These are phyloP conservation scores for Aspergillus unguis DNA, from an alignment of 2,329 filamentous ascomycete species.

Conservation along the genomic window DNA sequence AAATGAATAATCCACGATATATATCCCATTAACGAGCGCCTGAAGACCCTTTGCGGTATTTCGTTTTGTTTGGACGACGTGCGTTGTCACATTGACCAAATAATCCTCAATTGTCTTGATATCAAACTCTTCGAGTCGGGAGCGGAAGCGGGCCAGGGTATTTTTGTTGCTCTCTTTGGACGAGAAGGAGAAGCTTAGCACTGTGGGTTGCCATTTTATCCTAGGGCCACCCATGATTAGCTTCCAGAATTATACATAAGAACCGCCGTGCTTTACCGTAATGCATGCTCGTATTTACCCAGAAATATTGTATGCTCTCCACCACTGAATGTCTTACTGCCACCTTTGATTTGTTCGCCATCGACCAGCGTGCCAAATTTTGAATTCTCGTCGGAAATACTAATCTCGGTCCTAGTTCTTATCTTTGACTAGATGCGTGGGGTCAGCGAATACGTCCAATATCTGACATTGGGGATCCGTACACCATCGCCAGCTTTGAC, in stretches of 20 bases:
- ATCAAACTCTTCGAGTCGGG: slow-evolving; percentile 75
- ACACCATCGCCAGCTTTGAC: slow-evolving; percentile 67
- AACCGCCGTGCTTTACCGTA: slow-evolving; percentile 31
- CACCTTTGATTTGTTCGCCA: slow-evolving; percentile 64
- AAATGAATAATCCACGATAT: slow-evolving; percentile 71
- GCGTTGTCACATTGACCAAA: slow-evolving; percentile 68
- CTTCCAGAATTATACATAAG: neutral
- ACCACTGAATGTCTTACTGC: slow-evolving; percentile 54
- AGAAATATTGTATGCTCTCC: slow-evolving; percentile 65
- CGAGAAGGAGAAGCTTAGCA: slow-evolving; percentile 77
- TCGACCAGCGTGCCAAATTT: slow-evolving; percentile 81
- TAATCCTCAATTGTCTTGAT: slow-evolving; percentile 80
- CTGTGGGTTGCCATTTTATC: slow-evolving; percentile 73
- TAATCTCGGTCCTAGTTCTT: slow-evolving; percentile 65
- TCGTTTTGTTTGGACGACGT: slow-evolving; percentile 82
- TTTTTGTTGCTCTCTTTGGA: slow-evolving; percentile 64
- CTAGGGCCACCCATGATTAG: slow-evolving; percentile 40
- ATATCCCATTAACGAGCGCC: slow-evolving; percentile 75
- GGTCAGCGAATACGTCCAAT: slow-evolving; percentile 5
- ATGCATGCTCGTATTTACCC: slow-evolving; percentile 63
- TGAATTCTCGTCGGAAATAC: slow-evolving; percentile 74
- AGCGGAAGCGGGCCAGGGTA: slow-evolving; percentile 60
- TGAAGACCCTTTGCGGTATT: slow-evolving; percentile 87
- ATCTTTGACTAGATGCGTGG: slow-evolving; percentile 54
- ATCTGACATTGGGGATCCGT: slow-evolving; percentile 27